Conservation (phyloP, 371 early-diverging fungal genomes). For the Lichtheimia corymbifera region DNA sequence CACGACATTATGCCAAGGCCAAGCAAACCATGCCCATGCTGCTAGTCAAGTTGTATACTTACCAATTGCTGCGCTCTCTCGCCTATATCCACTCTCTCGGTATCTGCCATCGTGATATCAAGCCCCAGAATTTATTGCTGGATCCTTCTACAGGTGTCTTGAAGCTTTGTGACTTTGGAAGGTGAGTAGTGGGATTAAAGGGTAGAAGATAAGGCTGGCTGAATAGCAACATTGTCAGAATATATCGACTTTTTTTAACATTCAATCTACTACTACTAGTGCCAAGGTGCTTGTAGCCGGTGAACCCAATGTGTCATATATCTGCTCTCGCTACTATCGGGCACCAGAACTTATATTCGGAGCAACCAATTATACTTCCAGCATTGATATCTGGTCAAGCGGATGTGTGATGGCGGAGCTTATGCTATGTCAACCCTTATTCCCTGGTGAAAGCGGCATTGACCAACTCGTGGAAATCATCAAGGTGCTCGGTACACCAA, state of each 20-base stretch:
- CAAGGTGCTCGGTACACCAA: slow-evolving; percentile 98
- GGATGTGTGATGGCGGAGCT: slow-evolving; percentile 99
- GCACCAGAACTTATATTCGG: slow-evolving; percentile 99
- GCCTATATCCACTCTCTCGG: slow-evolving; percentile 60
- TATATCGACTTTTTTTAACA: slow-evolving; percentile 5
- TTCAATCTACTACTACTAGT: slow-evolving; percentile 30
- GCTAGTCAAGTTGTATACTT: slow-evolving; percentile 94
- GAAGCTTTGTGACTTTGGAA: slow-evolving; percentile 99
- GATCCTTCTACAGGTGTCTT: slow-evolving; percentile 88
- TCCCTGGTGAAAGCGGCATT: slow-evolving; percentile 98
- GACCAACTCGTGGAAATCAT: slow-evolving; percentile 99
- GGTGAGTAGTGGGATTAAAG: slow-evolving; percentile 36
- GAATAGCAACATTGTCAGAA: not conserved
- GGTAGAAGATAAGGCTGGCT: slow-evolving; percentile 1
- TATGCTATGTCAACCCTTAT: slow-evolving; percentile 94
- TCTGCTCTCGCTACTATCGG: slow-evolving; percentile 98
- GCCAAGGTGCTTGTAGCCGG: slow-evolving; percentile 94
- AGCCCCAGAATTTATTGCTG: slow-evolving; percentile 67
- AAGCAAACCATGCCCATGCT: slow-evolving; percentile 94
- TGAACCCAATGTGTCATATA: slow-evolving; percentile 97
- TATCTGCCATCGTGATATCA: slow-evolving; percentile 67
- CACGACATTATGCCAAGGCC: slow-evolving; percentile 80
- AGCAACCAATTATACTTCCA: slow-evolving; percentile 91
- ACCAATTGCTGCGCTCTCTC: slow-evolving; percentile 91
- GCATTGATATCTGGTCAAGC: slow-evolving; percentile 97